These are phyloP conservation scores for Gaillardinia entomophila DNA, from an alignment of 805 yeast genomes.

Conservation along the genomic window DNA sequence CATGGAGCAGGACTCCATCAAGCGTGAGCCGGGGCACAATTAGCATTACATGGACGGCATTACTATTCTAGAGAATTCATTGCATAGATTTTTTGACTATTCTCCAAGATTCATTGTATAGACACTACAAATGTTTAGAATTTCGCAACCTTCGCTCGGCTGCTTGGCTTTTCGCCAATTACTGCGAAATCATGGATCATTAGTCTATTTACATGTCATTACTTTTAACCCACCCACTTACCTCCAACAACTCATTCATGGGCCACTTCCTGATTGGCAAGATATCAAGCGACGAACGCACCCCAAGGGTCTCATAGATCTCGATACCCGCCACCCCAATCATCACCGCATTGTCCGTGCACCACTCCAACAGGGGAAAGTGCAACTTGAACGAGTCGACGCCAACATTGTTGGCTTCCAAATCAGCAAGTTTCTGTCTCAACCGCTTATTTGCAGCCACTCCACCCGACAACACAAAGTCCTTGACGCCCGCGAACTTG, in stretches of 20 bases:
- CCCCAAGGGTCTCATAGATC: conserved; percentile 51
- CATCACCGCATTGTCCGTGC: conserved; percentile 96
- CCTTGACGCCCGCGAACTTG: conserved; percentile 37
- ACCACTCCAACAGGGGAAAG: conserved; percentile 65
- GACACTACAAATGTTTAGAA: too few relatives aligned
- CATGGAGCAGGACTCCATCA: too few relatives aligned
- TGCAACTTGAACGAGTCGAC: conserved; percentile 31
- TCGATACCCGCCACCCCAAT: conserved; percentile 98
- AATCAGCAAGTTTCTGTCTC: conserved; percentile 42
- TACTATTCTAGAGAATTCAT: too few relatives aligned
- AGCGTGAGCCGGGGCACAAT: too few relatives aligned
- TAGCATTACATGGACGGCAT: too few relatives aligned
- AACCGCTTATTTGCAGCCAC: conserved; percentile 73
- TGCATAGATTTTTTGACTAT: too few relatives aligned
- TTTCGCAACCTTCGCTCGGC: neutral
- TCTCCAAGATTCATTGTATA: too few relatives aligned
- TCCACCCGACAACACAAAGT: conserved; percentile 87
- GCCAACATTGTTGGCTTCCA: conserved; percentile 16
- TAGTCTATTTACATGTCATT: conserved; percentile 3
- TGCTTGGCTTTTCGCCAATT: neutral
- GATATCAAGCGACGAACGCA: conserved; percentile 46
- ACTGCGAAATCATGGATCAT: neutral
- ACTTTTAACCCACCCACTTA: conserved; percentile 47
- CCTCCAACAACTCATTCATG: conserved; percentile 41
- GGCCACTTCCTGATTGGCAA: conserved; percentile 86